Conservation (phyloP, 1,284 basidiomycete species). For the Boletus semigastroideus region DNA sequence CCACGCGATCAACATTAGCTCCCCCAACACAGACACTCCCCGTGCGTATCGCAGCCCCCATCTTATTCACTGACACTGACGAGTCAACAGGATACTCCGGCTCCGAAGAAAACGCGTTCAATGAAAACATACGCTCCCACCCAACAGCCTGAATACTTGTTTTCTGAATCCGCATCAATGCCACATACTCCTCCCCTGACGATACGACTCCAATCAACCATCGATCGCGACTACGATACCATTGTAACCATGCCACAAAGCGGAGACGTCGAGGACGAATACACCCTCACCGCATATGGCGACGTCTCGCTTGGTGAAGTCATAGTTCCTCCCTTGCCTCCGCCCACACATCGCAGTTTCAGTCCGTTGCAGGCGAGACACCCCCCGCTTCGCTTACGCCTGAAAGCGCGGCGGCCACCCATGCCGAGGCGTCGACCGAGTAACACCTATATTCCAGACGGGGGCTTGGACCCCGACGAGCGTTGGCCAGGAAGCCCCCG, state of each 20-base stretch:
- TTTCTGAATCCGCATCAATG: background rate
- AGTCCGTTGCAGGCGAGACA: background rate
- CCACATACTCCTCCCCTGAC: background rate
- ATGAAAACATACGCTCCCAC: background rate
- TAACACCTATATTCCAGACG: conserved; percentile 5
- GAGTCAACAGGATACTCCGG: conserved; percentile 7
- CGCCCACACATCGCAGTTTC: background rate
- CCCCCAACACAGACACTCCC: conserved; percentile 2
- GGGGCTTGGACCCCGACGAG: conserved; percentile 1
- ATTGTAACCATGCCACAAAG: background rate
- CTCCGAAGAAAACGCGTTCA: conserved; percentile 2
- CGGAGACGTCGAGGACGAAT: conserved; percentile 23
- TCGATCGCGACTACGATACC: background rate
- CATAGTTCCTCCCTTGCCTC: conserved; percentile 4
- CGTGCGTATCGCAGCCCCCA: conserved; percentile 3
- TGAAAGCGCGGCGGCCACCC: conserved; percentile 25
- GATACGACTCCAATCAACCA: background rate
- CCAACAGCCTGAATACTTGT: background rate
- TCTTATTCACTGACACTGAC: background rate
- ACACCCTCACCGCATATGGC: conserved; percentile 30
- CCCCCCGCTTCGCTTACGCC: conserved; percentile 21
- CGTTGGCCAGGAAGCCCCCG: conserved; percentile 17
- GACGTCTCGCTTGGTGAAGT: conserved; percentile 25
- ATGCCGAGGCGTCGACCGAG: conserved; percentile 27
- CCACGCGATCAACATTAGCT: background rate